Percentiles rank a stretch among this genome's conserved stretches.
Conservation (phyloP, 1,139 yeast species). For the Hansenula sp. region DNA sequence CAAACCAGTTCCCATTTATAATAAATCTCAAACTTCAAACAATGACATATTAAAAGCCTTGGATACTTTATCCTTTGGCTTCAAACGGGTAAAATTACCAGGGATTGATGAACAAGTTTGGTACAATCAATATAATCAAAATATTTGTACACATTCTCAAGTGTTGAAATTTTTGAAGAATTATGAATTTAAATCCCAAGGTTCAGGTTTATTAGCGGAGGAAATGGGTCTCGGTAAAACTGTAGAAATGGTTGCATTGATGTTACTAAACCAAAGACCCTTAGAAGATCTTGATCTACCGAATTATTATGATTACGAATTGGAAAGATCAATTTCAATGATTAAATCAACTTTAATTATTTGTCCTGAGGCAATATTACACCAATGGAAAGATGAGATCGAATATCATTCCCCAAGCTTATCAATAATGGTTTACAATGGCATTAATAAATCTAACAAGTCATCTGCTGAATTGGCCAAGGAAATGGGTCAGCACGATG, state of each 20-base stretch:
- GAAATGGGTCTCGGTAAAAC: slow-evolving; percentile 98
- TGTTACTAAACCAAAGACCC: slow-evolving; percentile 50
- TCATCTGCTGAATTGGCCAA: slow-evolving; percentile 40
- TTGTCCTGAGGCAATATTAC: slow-evolving; percentile 77
- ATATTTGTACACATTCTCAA: slow-evolving; percentile 33
- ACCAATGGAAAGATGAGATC: slow-evolving; percentile 84
- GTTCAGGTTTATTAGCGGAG: slow-evolving; percentile 75
- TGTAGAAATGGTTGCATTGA: slow-evolving; percentile 69
- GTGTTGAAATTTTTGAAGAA: slow-evolving; percentile 27
- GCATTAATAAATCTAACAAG: slow-evolving; percentile 42
- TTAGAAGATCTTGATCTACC: slow-evolving; percentile 26
- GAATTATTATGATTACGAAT: slow-evolving; percentile 8
- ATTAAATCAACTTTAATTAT: slow-evolving; percentile 75
- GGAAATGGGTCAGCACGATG: slow-evolving; percentile 48
- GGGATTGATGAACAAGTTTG: slow-evolving; percentile 26
- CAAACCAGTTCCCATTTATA: slow-evolving; percentile 5
- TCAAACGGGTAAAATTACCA: slow-evolving; percentile 33
- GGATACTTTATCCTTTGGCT: slow-evolving; percentile 48
- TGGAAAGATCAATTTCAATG: slow-evolving; percentile 42
- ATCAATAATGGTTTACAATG: slow-evolving; percentile 59
- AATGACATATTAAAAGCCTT: slow-evolving; percentile 24
- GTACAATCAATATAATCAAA: slow-evolving; percentile 49
- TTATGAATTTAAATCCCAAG: slow-evolving; percentile 31
- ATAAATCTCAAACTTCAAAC: slow-evolving; percentile 3
- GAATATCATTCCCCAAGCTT: slow-evolving; percentile 53